Conservation (phyloP, 2,329 filamentous ascomycete genomes). For the Xylaria polymorpha region DNA sequence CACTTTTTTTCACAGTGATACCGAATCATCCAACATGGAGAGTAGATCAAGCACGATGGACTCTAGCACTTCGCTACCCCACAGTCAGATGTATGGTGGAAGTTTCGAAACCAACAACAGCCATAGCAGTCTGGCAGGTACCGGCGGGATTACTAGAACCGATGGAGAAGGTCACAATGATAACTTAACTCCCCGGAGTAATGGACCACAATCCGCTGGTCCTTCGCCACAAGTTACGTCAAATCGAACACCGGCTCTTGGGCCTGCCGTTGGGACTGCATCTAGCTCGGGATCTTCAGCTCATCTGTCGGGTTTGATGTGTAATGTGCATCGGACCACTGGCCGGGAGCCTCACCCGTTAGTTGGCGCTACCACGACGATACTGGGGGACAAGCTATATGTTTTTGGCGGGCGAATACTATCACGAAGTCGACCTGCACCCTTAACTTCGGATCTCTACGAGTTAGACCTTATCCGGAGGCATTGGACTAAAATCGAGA, state of each 20-base stretch:
- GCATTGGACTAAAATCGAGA: constrained; percentile 92
- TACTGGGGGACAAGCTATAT: constrained; percentile 94
- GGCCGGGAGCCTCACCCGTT: constrained; percentile 90
- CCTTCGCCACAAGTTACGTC: constrained; percentile 65
- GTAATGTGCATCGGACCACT: constrained; percentile 84
- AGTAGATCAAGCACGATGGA: constrained; percentile 63
- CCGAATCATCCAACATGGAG: constrained; percentile 52
- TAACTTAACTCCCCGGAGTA: constrained; percentile 63
- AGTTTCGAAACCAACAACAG: constrained; percentile 58
- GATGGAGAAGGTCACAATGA: constrained; percentile 63
- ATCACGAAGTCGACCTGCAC: constrained; percentile 81
- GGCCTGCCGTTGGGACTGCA: constrained; percentile 57
- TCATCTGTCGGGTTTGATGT: constrained; percentile 74
- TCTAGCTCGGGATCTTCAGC: constrained; percentile 62
- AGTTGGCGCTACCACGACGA: constrained; percentile 94
- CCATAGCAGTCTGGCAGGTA: constrained; percentile 62
- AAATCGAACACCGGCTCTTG: constrained; percentile 52
- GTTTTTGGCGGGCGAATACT: constrained; percentile 93
- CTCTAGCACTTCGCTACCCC: constrained; percentile 49
- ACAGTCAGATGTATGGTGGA: constrained; percentile 53
- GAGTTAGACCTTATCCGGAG: constrained; percentile 90
- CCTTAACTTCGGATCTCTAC: constrained; percentile 90
- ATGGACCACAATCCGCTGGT: constrained; percentile 65
- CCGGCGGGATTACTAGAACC: constrained; percentile 56
- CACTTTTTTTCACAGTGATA: constrained; percentile 51